phyloP scores from a whole-genome alignment of 2,329 filamentous ascomycete species.

The Beauveria bassiana region DNA sequence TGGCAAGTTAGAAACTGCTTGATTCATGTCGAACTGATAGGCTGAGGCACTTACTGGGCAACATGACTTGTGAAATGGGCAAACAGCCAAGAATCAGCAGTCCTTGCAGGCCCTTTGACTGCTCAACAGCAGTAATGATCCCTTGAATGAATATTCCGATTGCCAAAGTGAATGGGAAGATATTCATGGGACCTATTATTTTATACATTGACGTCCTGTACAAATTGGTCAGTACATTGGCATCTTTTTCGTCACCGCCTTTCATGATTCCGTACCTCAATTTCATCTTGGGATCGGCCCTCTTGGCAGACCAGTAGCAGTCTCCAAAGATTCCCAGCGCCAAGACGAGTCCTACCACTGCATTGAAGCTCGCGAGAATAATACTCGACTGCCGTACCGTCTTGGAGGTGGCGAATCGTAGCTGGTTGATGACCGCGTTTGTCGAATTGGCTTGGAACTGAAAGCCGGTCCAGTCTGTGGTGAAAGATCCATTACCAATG shows the following conservation, averaged over 20 bases:
- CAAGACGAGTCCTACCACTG: conserved; percentile 48
- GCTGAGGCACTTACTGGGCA: conserved; percentile 41
- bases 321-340: conserved; percentile 50
- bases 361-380: conserved; percentile 54
- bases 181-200: conserved; percentile 39
- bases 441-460: conserved; percentile 33
- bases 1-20: neutral
- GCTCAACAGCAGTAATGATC: conserved; percentile 47
- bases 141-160: conserved; percentile 51
- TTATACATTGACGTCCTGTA: conserved; percentile 30
- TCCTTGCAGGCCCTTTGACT: conserved; percentile 45
- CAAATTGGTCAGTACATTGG: neutral
- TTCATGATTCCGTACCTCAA: conserved; percentile 29
- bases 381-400: conserved; percentile 55
- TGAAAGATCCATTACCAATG: conserved; percentile 3
- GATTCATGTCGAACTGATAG: neutral
- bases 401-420: conserved; percentile 45
- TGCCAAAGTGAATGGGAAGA: conserved; percentile 49
- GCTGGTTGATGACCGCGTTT: conserved; percentile 40
- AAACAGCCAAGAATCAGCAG: conserved; percentile 46
- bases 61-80: conserved; percentile 48
- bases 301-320: conserved; percentile 39
- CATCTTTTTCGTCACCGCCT: neutral
- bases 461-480: conserved; percentile 19
- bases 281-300: conserved; percentile 30